These are phyloP conservation scores for Boletus barrowsii DNA, from an alignment of 768 basidiomycete genomes.

Conservation along the genomic window DNA sequence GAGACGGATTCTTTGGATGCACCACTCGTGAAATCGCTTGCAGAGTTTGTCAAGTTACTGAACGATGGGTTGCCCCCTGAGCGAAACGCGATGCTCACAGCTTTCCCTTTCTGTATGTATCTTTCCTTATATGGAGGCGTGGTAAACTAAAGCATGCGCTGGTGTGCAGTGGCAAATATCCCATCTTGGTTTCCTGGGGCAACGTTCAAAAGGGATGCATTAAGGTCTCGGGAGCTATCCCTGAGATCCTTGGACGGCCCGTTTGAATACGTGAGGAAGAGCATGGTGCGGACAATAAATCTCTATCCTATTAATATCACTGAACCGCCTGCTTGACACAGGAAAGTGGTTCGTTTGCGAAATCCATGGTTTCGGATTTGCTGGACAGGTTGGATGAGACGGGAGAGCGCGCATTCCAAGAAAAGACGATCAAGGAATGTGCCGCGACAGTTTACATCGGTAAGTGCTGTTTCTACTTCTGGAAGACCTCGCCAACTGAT, in stretches of 20 bases:
- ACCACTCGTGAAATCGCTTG: slow-evolving; percentile 25
- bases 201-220: slow-evolving; percentile 26
- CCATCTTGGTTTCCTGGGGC: slow-evolving; percentile 32
- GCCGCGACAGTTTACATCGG: slow-evolving; percentile 33
- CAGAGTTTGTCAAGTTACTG: slow-evolving; percentile 21
- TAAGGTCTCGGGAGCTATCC: slow-evolving; percentile 27
- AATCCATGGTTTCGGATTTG: slow-evolving; percentile 31
- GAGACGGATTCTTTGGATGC: slow-evolving; percentile 25
- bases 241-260: slow-evolving; percentile 22
- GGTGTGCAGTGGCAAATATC: slow-evolving; percentile 22
- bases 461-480: slow-evolving; percentile 2
- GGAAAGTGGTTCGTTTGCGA: slow-evolving; percentile 22
- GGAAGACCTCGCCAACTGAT: background rate
- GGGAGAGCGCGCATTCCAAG: slow-evolving; percentile 12
- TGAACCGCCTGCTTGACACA: slow-evolving; percentile 8
- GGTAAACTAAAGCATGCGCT: background rate
- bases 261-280: slow-evolving; percentile 27
- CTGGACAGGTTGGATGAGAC: slow-evolving; percentile 15
- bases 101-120: slow-evolving; percentile 29
- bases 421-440: slow-evolving; percentile 26
- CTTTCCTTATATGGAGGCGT: background rate
- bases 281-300: slow-evolving; percentile 19
- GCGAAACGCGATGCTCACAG: slow-evolving; percentile 25
- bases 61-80: slow-evolving; percentile 25
- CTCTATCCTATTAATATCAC: background rate